Evolutionary conservation across 495 filamentous ascomycete genomes (phyloP).

Genomic region (Podospora didyma): DNA sequence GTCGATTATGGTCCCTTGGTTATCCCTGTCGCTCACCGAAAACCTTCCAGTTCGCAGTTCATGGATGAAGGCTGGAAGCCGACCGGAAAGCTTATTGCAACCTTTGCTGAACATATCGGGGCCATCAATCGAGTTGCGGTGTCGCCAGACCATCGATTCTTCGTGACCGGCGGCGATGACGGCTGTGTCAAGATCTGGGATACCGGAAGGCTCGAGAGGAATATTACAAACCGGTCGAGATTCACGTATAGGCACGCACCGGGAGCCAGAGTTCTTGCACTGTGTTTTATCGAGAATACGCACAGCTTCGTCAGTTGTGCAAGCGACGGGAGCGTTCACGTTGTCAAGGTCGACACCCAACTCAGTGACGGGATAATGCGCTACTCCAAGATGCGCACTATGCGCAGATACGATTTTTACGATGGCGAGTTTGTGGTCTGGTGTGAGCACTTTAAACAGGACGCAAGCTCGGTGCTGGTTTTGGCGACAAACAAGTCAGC

Average conservation of each 20-base stretch:
- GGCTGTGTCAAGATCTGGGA: conserved; percentile 94
- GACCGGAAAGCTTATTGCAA: conserved; percentile 75
- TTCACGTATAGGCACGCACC: conserved; percentile 74
- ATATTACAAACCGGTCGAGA: conserved; percentile 80
- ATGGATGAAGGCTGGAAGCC: conserved; percentile 71
- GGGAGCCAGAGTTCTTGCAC: conserved; percentile 67
- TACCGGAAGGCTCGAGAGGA: conserved; percentile 79
- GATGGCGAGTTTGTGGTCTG: conserved; percentile 76
- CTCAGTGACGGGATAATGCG: conserved; percentile 54
- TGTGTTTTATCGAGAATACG: conserved; percentile 91
- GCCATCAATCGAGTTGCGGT: conserved; percentile 78
- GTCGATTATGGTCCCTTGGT: conserved; percentile 78
- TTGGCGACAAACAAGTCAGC: conserved; percentile 83
- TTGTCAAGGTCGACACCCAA: conserved; percentile 78
- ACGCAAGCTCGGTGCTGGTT: conserved; percentile 73
- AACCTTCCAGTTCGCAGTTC: conserved; percentile 49
- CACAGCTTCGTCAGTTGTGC: conserved; percentile 88
- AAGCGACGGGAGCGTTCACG: conserved; percentile 84
- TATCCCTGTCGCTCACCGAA: conserved; percentile 61
- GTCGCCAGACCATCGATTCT: conserved; percentile 91
- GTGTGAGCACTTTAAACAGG: conserved; percentile 86
- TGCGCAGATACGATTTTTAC: conserved; percentile 79
- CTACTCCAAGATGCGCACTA: conserved; percentile 70
- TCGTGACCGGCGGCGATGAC: conserved; percentile 90
- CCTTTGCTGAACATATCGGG: conserved; percentile 81